These are phyloP conservation scores for Malbranchea zuffiana DNA, from an alignment of 2,329 filamentous ascomycete genomes.

Conservation along the genomic window DNA sequence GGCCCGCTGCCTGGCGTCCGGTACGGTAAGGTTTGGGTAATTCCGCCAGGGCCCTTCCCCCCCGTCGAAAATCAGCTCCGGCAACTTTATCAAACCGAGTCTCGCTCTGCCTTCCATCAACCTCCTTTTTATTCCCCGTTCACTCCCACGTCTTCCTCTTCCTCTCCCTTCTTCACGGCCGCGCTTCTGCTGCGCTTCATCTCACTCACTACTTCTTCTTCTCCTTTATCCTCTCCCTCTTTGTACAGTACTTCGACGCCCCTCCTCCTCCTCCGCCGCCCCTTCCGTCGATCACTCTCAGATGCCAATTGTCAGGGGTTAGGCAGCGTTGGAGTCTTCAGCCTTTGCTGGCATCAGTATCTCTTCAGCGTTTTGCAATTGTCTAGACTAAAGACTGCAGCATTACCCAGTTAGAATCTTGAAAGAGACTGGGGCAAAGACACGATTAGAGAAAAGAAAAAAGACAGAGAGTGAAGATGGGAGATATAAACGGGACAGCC, in stretches of 20 bases:
- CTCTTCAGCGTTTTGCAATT: too few relatives aligned
- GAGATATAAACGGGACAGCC: neutral
- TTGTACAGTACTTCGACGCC: neutral
- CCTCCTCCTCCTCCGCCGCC: constrained; percentile 7
- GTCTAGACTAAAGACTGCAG: too few relatives aligned
- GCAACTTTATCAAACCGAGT: too few relatives aligned
- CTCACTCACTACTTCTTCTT: constrained; percentile 7
- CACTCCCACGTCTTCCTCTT: constrained; percentile 3
- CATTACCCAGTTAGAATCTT: too few relatives aligned
- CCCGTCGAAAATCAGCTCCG: too few relatives aligned
- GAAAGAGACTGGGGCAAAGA: too few relatives aligned
- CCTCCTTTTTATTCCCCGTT: constrained; percentile 8
- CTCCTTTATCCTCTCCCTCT: constrained; percentile 6
- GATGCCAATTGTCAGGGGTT: neutral
- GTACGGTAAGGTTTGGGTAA: too few relatives aligned
- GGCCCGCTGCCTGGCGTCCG: too few relatives aligned
- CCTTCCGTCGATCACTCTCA: neutral
- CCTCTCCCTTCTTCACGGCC: constrained; percentile 8
- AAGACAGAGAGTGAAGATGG: too few relatives aligned
- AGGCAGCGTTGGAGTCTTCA: constrained; percentile 5
- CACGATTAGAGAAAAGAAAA: too few relatives aligned
- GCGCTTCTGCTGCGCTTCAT: constrained; percentile 1
- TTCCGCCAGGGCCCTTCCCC: too few relatives aligned
- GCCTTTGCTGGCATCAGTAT: too few relatives aligned
- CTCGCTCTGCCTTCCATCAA: constrained; percentile 9